Evolutionary conservation across 805 yeast species (phyloP).

Genomic region (Zygosaccharomyces kombuchaensis): DNA sequence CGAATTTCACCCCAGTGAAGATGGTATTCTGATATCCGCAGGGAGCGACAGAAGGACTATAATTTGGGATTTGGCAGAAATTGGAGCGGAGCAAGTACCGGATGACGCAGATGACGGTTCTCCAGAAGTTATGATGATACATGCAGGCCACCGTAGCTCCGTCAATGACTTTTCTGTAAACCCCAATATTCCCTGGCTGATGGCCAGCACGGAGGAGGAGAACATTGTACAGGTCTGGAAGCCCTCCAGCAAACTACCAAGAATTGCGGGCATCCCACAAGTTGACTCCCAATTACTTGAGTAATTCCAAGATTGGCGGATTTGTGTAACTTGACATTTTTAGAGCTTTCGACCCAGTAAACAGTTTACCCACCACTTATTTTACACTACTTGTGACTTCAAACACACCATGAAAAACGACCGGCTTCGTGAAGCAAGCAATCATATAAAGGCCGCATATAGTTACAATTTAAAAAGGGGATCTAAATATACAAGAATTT

Average conservation of each 20-base stretch:
- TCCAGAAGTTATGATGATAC: constrained; percentile 86
- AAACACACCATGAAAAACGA: not conserved
- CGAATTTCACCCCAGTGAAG: constrained; percentile 74
- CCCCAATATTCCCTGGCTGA: constrained; percentile 65
- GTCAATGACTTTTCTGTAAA: constrained; percentile 72
- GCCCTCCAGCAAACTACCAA: constrained; percentile 36
- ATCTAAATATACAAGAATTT: not conserved
- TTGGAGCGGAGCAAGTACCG: constrained; percentile 80
- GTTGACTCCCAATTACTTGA: constrained; percentile 15
- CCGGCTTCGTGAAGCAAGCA: not conserved
- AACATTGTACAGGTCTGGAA: constrained; percentile 46
- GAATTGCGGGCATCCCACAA: constrained; percentile 25
- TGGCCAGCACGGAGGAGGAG: constrained; percentile 52
- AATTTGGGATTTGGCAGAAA: constrained; percentile 72
- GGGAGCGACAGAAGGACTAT: constrained; percentile 74
- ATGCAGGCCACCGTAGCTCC: constrained; percentile 82
- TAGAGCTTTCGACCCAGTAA: not conserved
- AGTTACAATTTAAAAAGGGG: not conserved
- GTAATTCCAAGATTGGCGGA: constrained; percentile 2
- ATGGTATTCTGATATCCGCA: constrained; percentile 73
- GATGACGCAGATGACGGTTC: constrained; percentile 91
- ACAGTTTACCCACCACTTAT: not conserved
- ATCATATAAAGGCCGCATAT: not conserved
- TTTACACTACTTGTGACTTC: too few relatives aligned
- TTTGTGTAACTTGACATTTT: not conserved